Evolutionary conservation across 345 rosid species (phyloP), one percentile per base, ranked within the genome.

Genomic region (Murraya koenigii): DNA sequence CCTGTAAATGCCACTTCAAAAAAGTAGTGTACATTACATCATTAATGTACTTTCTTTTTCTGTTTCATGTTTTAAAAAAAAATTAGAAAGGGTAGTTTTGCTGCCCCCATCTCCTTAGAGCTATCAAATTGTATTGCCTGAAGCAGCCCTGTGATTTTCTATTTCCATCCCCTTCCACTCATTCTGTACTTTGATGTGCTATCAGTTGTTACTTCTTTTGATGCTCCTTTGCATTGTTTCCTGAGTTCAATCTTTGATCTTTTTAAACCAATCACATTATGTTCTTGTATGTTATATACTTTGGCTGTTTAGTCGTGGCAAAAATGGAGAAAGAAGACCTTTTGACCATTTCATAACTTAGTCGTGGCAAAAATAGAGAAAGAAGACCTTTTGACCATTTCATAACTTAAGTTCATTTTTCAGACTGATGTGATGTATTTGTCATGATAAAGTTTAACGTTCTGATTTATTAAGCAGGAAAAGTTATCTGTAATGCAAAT

Each of bases 401-500:
- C 23, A 49, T 19, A 44, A 44, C 41, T 55, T 6, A 41, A 38
- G 60, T 26, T 44, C 15, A 52, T 28, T 11, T 75, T 41, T 56
- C 33, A 64, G 32, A 71, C 44, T 59, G 54, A 52, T 49, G 8
- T 55, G 6, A n/a, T 52, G 10, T 66, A 33, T 75, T 66, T 52
- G 20, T 47, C 65, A 55, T 66, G 8, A 75, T 4, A 1, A 54
- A 33, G 38, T 75, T 54, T 75, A 76, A 41, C 17, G 11, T 36
- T 79, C 23, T 74, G 61, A 71, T 82, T 30, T 26, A 52, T 76
- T 63, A 77, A 73, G 76, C 87, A 96, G 99, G 94, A 85, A 71
- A 90, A 86, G 41, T 71, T 86, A 84, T 65, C 94, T 69, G 84
- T 72, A 13, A 36, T 87, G 62, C 78, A 58, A 9, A 85, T 96